phyloP scores from a whole-genome alignment of 768 basidiomycete species.

The Stropharia rugosoannulata region DNA sequence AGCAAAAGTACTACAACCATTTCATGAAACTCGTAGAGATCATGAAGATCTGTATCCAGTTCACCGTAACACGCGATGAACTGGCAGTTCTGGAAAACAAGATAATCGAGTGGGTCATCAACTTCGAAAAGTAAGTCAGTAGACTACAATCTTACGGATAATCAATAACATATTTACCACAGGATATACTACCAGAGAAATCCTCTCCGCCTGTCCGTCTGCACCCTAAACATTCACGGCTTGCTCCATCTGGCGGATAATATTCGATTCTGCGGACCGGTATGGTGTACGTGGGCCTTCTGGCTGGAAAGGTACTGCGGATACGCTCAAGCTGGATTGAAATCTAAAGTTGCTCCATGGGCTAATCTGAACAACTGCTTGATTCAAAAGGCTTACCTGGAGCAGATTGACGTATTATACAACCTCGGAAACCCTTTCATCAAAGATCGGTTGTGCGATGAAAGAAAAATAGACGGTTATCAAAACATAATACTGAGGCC shows the following conservation, averaged over 20 bases:
- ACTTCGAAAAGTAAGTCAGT: slow-evolving; percentile 37
- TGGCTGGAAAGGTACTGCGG: slow-evolving; percentile 34
- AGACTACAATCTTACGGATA: background rate
- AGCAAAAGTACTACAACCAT: slow-evolving; percentile 34
- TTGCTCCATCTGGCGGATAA: slow-evolving; percentile 31
- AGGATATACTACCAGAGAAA: slow-evolving; percentile 33
- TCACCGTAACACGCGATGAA: slow-evolving; percentile 23
- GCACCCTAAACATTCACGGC: slow-evolving; percentile 31
- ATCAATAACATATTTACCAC: background rate
- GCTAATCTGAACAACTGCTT: slow-evolving; percentile 23
- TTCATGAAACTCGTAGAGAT: slow-evolving; percentile 31
- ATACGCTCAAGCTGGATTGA: slow-evolving; percentile 20
- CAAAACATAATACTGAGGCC: background rate
- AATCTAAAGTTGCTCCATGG: slow-evolving; percentile 24
- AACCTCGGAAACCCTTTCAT: slow-evolving; percentile 13
- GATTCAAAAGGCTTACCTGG: slow-evolving; percentile 23
- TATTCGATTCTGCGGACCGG: slow-evolving; percentile 32
- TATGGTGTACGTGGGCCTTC: slow-evolving; percentile 35
- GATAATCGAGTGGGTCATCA: slow-evolving; percentile 33
- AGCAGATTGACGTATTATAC: slow-evolving; percentile 23
- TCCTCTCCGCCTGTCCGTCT: slow-evolving; percentile 22
- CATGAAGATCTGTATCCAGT: slow-evolving; percentile 32
- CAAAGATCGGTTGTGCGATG: background rate
- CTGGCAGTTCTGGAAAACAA: slow-evolving; percentile 23
- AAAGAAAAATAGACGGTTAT: background rate